Base-by-base conservation (phyloP, 495 filamentous ascomycete species). In the Staphylotrichum tortipilum region DNA sequence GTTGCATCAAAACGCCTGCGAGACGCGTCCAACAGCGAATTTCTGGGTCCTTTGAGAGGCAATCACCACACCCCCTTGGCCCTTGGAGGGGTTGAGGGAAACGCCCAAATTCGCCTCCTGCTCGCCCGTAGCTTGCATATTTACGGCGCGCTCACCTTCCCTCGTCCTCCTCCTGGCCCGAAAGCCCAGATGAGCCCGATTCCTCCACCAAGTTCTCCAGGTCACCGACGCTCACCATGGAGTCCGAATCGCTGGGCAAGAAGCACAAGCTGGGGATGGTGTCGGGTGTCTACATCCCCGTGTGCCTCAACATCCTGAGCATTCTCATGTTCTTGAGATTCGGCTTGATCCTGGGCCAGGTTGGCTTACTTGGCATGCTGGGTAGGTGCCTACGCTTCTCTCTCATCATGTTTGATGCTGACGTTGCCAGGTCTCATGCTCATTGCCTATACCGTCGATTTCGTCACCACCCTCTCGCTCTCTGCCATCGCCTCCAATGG, bases 311-410 rank as follows among this genome's bases (percentile, higher is more conserved):
- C 66, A 87, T 94, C n/a, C 68, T 94, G 40, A 91, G 86, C 54
- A 94, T 94, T 70, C 78, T 94, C 35, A 92, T 94, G 88, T 94
- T 94, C 68, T 71, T 90, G 63, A 75, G 86, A 23, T 90, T 90
- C 58, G 85, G 85, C 5, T 82, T 85, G 49, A 84, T 90, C 48
- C 67, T 90, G 28, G 88, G 88, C 24, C 83, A 90, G 60, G 78
- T 79, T 54, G 88, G 88, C 29, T 63, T 94, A 30, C 49, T 92
- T 34, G 88, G 88, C 15, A 92, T 88, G 63, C 65, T 92, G 63
- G 86, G 86, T 87, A 72, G 36, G 54, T 34, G n/a, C 34, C 29
- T 38, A 17, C 8, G 31, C 41, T 34, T 17, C 11, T 2, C 26
- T 1, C 26, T 10, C 12, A 11, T 23, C 12, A 40, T n/a, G n/a